These are phyloP conservation scores for Phytophthora ramorum DNA, from an alignment of 352 stramenopile genomes.

Conservation along the genomic window DNA sequence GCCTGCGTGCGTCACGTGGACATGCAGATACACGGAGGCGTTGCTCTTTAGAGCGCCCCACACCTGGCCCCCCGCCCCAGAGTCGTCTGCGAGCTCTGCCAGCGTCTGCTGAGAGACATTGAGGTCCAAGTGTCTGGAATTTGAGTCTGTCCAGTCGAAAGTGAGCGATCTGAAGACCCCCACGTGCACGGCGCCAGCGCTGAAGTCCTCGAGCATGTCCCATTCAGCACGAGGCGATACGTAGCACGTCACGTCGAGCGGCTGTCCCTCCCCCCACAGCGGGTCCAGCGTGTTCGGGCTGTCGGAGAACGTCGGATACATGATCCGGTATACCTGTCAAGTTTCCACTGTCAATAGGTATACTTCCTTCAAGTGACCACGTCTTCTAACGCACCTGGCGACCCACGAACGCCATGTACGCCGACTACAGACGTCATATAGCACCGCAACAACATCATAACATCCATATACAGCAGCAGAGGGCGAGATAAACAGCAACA, in stretches of 20 bases:
- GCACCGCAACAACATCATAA: neutral
- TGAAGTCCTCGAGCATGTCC: constrained; percentile 52
- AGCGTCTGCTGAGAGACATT: constrained; percentile 51
- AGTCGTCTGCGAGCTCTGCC: constrained; percentile 14
- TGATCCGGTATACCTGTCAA: constrained; percentile 72
- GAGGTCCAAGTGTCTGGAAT: constrained; percentile 56
- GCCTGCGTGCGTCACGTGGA: constrained; percentile 69
- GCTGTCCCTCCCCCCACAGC: constrained; percentile 69
- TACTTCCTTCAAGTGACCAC: constrained; percentile 4
- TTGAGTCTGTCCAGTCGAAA: constrained; percentile 73
- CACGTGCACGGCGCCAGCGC: constrained; percentile 42
- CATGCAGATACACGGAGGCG: constrained; percentile 70
- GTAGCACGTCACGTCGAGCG: constrained; percentile 64
- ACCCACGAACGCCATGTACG: constrained; percentile 66
- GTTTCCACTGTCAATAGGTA: constrained; percentile 6
- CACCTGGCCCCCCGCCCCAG: constrained; percentile 17
- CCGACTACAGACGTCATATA: constrained; percentile 33
- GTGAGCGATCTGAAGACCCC: constrained; percentile 62
- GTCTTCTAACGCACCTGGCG: constrained; percentile 42
- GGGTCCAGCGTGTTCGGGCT: constrained; percentile 59
- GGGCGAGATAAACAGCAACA: constrained; percentile 1
- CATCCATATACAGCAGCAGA: neutral
- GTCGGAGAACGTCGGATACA: constrained; percentile 68
- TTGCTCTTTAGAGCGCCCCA: constrained; percentile 62
- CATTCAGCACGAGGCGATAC: constrained; percentile 58